Conservation (phyloP, 148 eudicot species). For the Polygonum maritimum region DNA sequence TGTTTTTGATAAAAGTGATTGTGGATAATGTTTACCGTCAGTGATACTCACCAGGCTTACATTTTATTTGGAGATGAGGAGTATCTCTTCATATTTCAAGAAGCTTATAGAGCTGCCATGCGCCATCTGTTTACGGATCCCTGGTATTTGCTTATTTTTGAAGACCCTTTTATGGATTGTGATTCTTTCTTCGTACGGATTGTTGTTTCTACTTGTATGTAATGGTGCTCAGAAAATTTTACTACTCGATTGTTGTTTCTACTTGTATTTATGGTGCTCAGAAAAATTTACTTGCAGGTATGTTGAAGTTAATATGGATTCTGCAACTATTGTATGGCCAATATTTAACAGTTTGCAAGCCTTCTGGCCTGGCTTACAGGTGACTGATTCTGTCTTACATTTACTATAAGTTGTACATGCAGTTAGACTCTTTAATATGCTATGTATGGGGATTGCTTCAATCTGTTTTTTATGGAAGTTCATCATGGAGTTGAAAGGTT, state of each 20-base stretch:
- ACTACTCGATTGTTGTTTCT: slow-evolving; percentile 10
- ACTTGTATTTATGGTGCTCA: neutral
- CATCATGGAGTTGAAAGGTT: slow-evolving; percentile 43
- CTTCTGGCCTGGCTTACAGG: slow-evolving; percentile 99
- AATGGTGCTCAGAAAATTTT: neutral
- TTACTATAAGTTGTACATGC: neutral
- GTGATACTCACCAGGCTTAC: slow-evolving; percentile 50
- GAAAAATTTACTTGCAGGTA: slow-evolving; percentile 44
- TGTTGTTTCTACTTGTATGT: slow-evolving; percentile 2
- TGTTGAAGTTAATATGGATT: slow-evolving; percentile 98
- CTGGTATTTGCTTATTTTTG: slow-evolving; percentile 40
- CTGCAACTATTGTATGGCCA: slow-evolving; percentile 99
- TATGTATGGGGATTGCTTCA: neutral
- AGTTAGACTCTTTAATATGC: neutral
- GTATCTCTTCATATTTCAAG: slow-evolving; percentile 90
- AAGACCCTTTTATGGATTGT: neutral
- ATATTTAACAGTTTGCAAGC: slow-evolving; percentile 96
- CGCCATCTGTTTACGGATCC: slow-evolving; percentile 81
- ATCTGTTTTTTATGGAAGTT: neutral
- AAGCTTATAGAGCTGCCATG: slow-evolving; percentile 97
- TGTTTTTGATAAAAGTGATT: slow-evolving; percentile 11
- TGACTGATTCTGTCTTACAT: slow-evolving; percentile 4
- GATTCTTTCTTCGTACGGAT: slow-evolving; percentile 13
- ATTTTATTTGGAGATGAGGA: slow-evolving; percentile 94
- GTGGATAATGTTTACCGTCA: neutral